Conservation (phyloP, 306 rosid genomes). For the Pyrus betulifolia region DNA sequence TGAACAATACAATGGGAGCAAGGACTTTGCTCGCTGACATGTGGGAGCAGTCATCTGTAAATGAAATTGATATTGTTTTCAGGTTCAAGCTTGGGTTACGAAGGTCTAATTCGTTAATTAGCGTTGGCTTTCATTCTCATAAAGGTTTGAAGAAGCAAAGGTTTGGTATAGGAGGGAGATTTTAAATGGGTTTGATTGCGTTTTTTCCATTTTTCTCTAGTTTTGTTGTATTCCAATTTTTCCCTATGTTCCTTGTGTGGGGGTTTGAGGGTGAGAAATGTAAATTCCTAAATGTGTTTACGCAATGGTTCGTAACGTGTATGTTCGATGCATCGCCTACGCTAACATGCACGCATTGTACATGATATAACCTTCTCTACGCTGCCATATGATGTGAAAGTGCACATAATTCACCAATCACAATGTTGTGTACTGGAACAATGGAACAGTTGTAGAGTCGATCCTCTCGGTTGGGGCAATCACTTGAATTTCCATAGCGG, state of each 20-base stretch:
- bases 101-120: slow-evolving; percentile 36
- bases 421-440: background rate
- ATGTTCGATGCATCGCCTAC: background rate
- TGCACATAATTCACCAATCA: background rate
- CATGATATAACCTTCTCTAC: background rate
- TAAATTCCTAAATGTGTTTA: slow-evolving; percentile 47
- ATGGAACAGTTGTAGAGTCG: background rate
- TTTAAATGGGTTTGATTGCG: slow-evolving; percentile 64
- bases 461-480: background rate
- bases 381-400: background rate
- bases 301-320: slow-evolving; percentile 23
- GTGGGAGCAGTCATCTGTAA: slow-evolving; percentile 40
- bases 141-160: slow-evolving; percentile 37
- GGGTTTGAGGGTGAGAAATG: slow-evolving; percentile 83
- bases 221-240: slow-evolving; percentile 48
- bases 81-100: slow-evolving; percentile 45
- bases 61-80: slow-evolving; percentile 44
- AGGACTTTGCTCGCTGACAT: slow-evolving; percentile 67
- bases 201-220: slow-evolving; percentile 18
- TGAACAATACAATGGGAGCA: slow-evolving; percentile 83
- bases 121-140: slow-evolving; percentile 55
- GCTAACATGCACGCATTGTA: background rate
- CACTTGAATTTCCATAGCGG: too few species aligned
- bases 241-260: slow-evolving; percentile 71
- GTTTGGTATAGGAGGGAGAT: slow-evolving; percentile 55